Conservation (phyloP, 495 filamentous ascomycete genomes). For the Aspergillus taichungensis region DNA sequence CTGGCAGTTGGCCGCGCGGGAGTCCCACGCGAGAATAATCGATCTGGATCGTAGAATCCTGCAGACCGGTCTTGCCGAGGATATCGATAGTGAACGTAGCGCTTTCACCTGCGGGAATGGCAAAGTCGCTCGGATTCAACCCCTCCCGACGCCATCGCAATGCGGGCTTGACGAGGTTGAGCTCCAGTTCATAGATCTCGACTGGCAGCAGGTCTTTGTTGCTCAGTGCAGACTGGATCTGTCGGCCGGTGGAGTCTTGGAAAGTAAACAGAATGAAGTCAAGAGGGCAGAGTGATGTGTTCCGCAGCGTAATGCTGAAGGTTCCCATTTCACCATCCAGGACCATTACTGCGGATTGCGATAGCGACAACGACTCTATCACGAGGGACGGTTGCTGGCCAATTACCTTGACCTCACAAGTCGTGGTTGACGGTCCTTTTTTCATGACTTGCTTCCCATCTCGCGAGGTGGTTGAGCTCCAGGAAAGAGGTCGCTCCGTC, state of each 20-base stretch:
- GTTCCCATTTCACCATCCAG: slow-evolving; percentile 73
- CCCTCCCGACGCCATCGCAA: slow-evolving; percentile 53
- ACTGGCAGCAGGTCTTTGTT: slow-evolving; percentile 66
- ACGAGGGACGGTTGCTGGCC: slow-evolving; percentile 65
- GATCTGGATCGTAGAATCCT: slow-evolving; percentile 71
- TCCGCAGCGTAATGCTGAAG: slow-evolving; percentile 74
- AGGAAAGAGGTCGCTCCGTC: slow-evolving; percentile 45
- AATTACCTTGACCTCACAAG: slow-evolving; percentile 58
- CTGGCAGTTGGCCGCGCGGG: slow-evolving; percentile 51
- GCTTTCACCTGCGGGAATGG: slow-evolving; percentile 59
- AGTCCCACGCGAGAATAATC: slow-evolving; percentile 70
- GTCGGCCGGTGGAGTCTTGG: slow-evolving; percentile 73
- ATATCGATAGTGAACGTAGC: slow-evolving; percentile 76
- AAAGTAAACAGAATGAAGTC: slow-evolving; percentile 83
- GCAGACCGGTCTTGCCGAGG: slow-evolving; percentile 74
- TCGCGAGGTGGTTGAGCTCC: slow-evolving; percentile 40
- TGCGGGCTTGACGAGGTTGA: slow-evolving; percentile 68
- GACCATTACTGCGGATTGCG: slow-evolving; percentile 83
- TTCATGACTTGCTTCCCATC: slow-evolving; percentile 30
- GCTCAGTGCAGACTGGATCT: slow-evolving; percentile 62
- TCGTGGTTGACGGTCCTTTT: slow-evolving; percentile 25
- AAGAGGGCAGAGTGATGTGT: slow-evolving; percentile 66
- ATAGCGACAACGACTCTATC: slow-evolving; percentile 65
- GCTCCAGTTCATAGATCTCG: slow-evolving; percentile 77
- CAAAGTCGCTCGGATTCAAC: slow-evolving; percentile 34